Percentiles rank a stretch among this genome's conserved stretches.
Conservation (phyloP, 75 land plant species). For the Azolla pinnata region DNA sequence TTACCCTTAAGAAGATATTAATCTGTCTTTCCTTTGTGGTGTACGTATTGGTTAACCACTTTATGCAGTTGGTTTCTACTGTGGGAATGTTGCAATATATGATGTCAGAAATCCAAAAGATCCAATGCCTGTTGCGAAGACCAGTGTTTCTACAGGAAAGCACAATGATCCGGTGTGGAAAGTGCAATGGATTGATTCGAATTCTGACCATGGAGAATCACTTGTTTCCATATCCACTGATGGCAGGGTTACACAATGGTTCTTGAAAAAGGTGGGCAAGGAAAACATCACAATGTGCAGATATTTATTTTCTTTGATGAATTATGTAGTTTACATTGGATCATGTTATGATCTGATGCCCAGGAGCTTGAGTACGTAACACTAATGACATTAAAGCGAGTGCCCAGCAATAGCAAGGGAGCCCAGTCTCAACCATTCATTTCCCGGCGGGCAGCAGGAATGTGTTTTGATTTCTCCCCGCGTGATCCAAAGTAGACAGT, state of each 20-base stretch:
- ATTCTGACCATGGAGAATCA: conserved; percentile 34
- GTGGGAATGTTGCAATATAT: conserved; percentile 31
- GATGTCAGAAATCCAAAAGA: conserved; percentile 30
- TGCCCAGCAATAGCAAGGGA: conserved; percentile 25
- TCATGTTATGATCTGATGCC: too few relatives aligned
- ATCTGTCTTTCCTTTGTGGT: too few relatives aligned
- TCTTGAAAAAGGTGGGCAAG: conserved; percentile 37
- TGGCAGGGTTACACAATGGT: conserved; percentile 37
- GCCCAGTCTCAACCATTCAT: conserved; percentile 35
- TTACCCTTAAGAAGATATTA: too few relatives aligned
- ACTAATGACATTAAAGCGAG: conserved; percentile 26
- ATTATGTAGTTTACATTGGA: too few relatives aligned
- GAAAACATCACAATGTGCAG: too few relatives aligned
- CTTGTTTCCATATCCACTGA: conserved; percentile 39
- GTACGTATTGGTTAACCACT: too few relatives aligned
- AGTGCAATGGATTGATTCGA: conserved; percentile 35
- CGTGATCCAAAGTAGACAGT: conserved; percentile 23
- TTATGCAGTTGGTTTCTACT: conserved; percentile 38
- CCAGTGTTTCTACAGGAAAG: conserved; percentile 22
- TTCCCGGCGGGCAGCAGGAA: conserved; percentile 28
- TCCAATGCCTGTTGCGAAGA: conserved; percentile 20
- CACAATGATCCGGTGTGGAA: conserved; percentile 37
- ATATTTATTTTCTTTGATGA: too few relatives aligned
- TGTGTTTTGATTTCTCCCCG: conserved; percentile 34
- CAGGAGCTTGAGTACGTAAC: conserved; percentile 36